A percentile compares a stretch with the other conserved stretches of the same genome.
Evolutionary conservation across 179 eudicot species (phyloP).

Genomic region (Vitellaria paradoxa): DNA sequence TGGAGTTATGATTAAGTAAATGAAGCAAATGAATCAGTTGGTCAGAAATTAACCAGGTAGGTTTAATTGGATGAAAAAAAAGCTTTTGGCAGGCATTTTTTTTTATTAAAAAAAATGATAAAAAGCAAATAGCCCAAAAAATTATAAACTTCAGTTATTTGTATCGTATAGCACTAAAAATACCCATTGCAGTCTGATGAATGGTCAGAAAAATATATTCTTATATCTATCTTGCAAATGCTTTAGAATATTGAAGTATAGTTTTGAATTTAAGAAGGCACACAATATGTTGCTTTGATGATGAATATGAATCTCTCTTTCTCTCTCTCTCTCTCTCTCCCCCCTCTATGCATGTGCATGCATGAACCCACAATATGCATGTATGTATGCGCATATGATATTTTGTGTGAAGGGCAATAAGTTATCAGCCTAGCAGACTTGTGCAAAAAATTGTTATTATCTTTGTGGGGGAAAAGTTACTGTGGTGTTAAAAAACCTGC

Average conservation of each 20-base stretch:
- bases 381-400: no score
- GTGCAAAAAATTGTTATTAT: neutral
- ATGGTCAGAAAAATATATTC: neutral
- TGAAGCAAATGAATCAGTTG: no score
- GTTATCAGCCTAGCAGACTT: neutral
- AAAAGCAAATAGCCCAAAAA: no score
- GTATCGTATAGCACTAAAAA: no score
- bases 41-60: no score
- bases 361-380: neutral
- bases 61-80: no score
- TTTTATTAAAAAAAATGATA: no score
- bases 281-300: neutral
- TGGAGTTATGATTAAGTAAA: no score
- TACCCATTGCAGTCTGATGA: neutral
- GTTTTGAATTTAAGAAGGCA: neutral
- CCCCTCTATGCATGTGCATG: neutral
- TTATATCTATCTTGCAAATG: neutral
- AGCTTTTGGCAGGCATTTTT: no score
- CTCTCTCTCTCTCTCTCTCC: constrained; percentile 1
- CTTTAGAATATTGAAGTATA: neutral
- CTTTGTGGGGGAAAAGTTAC: neutral
- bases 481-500: neutral
- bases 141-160: no score
- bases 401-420: neutral
- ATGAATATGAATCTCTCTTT: neutral